phyloP scores from a whole-genome alignment of 176 grass and related monocot species.

The Dactylis glomerata region DNA sequence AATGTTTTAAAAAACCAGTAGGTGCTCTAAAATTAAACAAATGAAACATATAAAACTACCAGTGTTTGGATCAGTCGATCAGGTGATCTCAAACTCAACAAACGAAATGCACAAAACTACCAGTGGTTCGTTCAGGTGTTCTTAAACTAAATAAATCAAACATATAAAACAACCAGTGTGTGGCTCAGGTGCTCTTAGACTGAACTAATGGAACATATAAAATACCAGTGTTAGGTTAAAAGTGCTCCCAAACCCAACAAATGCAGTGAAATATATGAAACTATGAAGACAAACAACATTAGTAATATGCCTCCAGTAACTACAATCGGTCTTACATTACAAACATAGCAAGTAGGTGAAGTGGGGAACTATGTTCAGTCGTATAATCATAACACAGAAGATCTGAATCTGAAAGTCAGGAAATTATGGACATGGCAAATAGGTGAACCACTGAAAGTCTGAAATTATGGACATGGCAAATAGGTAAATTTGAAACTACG shows the following conservation, averaged over 20 bases:
- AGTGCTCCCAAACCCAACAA: background rate
- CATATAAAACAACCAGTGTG: too few species aligned
- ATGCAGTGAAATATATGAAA: background rate
- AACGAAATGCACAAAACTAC: too few species aligned
- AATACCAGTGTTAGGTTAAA: background rate
- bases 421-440: background rate
- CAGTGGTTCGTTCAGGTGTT: too few species aligned
- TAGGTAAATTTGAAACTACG: background rate
- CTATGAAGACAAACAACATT: background rate
- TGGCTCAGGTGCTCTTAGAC: background rate
- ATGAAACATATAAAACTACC: background rate
- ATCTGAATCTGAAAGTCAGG: too few species aligned
- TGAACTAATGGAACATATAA: background rate
- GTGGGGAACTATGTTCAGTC: too few species aligned
- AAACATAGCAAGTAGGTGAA: background rate
- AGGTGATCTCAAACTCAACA: too few species aligned
- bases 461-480: background rate
- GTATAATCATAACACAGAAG: too few species aligned
- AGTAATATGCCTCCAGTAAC: background rate
- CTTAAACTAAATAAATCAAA: too few species aligned
- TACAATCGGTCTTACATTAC: background rate
- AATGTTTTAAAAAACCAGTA: background rate
- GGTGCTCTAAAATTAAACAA: background rate
- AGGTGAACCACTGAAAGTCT: background rate
- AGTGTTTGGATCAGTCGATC: too few species aligned